phyloP scores from a whole-genome alignment of 495 filamentous ascomycete species.

The Annulohypoxylon stygium region DNA sequence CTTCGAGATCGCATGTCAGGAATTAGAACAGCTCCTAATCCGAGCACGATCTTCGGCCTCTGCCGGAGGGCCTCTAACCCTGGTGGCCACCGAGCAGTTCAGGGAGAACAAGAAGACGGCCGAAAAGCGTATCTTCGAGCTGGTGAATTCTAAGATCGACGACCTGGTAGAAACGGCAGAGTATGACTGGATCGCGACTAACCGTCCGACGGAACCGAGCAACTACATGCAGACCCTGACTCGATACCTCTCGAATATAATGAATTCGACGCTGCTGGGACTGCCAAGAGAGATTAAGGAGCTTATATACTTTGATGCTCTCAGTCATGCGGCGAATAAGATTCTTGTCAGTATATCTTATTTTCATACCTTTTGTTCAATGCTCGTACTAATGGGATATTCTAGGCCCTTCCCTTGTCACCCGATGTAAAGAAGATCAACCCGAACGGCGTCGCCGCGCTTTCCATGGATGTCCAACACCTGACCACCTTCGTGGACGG shows the following conservation, averaged over 20 bases:
- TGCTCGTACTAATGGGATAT: conserved; percentile 4
- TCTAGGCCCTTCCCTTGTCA: conserved; percentile 82
- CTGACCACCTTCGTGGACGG: conserved; percentile 86
- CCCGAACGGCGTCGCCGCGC: conserved; percentile 81
- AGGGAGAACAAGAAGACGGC: conserved; percentile 92
- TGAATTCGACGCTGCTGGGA: conserved; percentile 91
- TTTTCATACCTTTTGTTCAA: background rate
- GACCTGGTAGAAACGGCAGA: conserved; percentile 97
- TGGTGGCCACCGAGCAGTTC: conserved; percentile 88
- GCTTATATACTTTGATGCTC: conserved; percentile 96
- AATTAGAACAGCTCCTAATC: conserved; percentile 86
- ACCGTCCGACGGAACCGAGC: conserved; percentile 75
- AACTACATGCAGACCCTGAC: conserved; percentile 96
- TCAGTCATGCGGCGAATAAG: conserved; percentile 88
- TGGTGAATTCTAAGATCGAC: conserved; percentile 98
- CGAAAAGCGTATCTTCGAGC: conserved; percentile 96
- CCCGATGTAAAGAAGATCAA: conserved; percentile 86
- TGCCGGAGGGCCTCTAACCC: conserved; percentile 76
- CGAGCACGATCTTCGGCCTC: conserved; percentile 82
- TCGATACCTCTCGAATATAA: conserved; percentile 93
- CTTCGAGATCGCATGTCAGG: conserved; percentile 91
- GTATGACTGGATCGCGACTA: conserved; percentile 89
- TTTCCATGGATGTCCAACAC: conserved; percentile 85
- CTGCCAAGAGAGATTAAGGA: conserved; percentile 95
- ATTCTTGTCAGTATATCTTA: conserved; percentile 73